These are phyloP conservation scores for Pyracantha coccinea DNA, from an alignment of 331 rosid species.

Conservation along the genomic window DNA sequence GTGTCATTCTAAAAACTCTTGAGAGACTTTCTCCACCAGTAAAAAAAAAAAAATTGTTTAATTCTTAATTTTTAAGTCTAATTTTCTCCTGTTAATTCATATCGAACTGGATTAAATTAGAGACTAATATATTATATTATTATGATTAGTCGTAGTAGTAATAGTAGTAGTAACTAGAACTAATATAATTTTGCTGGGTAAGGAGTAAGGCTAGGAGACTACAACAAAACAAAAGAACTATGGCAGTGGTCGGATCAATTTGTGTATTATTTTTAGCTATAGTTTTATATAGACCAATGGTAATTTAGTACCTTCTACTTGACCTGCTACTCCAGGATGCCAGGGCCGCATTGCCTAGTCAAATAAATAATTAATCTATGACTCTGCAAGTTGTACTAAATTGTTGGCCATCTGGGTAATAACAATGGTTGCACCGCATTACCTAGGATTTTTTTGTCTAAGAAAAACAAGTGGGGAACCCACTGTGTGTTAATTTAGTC, in stretches of 20 bases:
- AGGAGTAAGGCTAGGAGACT: background rate
- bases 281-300: background rate
- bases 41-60: background rate
- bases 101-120: background rate
- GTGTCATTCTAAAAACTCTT: too few relatives aligned
- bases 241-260: background rate
- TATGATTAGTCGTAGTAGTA: too few relatives aligned
- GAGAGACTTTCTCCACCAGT: too few relatives aligned
- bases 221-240: background rate
- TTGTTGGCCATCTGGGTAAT: background rate
- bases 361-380: background rate
- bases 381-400: background rate
- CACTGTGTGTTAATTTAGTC: constrained; percentile 12
- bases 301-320: too few relatives aligned
- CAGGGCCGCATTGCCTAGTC: background rate
- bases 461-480: constrained; percentile 1
- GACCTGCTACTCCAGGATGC: background rate
- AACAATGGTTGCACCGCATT: background rate
- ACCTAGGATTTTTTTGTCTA: background rate
- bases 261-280: background rate
- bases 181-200: background rate
- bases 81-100: background rate
- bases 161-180: background rate
- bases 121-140: background rate
- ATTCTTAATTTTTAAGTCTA: background rate